Conservation (phyloP, 169 alveolate genomes). For the Cystoisospora suis region DNA sequence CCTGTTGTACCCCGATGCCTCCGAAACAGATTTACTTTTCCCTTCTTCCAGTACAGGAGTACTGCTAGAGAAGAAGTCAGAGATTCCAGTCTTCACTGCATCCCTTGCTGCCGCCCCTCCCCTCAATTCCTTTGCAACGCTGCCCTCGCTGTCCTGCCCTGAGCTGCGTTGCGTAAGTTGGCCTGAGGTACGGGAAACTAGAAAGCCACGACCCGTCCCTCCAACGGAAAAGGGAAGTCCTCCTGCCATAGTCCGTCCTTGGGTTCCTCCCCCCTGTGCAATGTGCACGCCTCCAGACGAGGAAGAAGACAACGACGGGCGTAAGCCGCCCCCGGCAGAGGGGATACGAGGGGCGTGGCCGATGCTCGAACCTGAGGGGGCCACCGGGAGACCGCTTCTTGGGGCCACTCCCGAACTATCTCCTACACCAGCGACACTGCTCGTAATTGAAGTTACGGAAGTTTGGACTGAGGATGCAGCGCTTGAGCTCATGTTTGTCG, state of each 20-base stretch:
- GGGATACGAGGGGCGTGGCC: too few relatives aligned
- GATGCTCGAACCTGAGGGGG: too few relatives aligned
- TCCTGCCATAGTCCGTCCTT: too few relatives aligned
- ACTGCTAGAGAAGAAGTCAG: background rate
- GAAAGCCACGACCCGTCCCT: too few relatives aligned
- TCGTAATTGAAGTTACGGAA: background rate
- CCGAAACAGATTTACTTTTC: background rate
- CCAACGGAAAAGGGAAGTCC: too few relatives aligned
- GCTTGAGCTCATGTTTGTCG: background rate
- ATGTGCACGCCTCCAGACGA: too few relatives aligned
- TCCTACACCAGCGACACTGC: background rate
- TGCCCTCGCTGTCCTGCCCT: background rate
- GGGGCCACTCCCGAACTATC: background rate
- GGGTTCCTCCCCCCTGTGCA: too few relatives aligned
- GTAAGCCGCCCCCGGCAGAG: too few relatives aligned
- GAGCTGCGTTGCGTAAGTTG: too few relatives aligned
- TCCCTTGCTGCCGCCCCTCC: background rate
- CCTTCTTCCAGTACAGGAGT: background rate
- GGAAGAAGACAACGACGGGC: too few relatives aligned
- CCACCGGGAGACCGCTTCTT: background rate
- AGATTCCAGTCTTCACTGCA: background rate
- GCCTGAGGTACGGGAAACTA: too few relatives aligned
- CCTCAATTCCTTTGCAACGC: background rate
- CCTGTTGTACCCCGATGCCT: background rate
- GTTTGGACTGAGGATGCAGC: background rate